Base-by-base conservation (phyloP, 371 early-diverging fungal species). In the Rhizomucor pusillus region DNA sequence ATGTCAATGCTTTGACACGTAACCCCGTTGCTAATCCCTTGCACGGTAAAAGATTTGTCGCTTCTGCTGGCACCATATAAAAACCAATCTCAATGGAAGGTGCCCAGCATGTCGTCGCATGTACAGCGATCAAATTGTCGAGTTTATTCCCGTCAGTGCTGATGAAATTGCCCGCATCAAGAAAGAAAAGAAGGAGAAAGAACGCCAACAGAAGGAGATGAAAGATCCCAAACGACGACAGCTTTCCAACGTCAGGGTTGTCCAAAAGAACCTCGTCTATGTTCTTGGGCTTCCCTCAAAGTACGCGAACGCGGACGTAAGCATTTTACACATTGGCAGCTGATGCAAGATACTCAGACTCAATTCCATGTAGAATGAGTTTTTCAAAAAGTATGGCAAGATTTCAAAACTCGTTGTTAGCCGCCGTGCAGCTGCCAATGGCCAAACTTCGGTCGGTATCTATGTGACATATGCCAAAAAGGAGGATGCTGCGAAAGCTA, bases 361-460 rank as follows among this genome's bases (percentile, higher is more conserved):
- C 36, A 48, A 16, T 56, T 7, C 25, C 4, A 10, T 56, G 33
- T 81, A 86, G 63, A 79, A 82, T 47, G 95, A 97, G 43, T 91
- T 93, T 62, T 96, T 98, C 80, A 97, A 94, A 22, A 94, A 95
- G 72, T 97, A 89, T 73, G 98, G 98, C 46, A 92, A 91, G 47
- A 94, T 98, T 49, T 77, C 84, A 33, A 91, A 93, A 65, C 86
- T 97, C 11, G 93, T 95, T 22, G 76, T 93, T 24, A 90, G 88
- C 62, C 79, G 76, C 40, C 80, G 85, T 9, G 29, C 62, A 19
- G 35, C 62, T n/a, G 73, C 81, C 47, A 41, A 50, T 24, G 34
- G 56, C 9, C 60, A 71, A 25, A 63, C 75, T 1, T 63, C 74
- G 16, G 74, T 84, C 13, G 87, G 84, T 34, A 93, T 96, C 16